Base-by-base conservation (phyloP, 345 rosid species). In the Erodium maritimum region DNA sequence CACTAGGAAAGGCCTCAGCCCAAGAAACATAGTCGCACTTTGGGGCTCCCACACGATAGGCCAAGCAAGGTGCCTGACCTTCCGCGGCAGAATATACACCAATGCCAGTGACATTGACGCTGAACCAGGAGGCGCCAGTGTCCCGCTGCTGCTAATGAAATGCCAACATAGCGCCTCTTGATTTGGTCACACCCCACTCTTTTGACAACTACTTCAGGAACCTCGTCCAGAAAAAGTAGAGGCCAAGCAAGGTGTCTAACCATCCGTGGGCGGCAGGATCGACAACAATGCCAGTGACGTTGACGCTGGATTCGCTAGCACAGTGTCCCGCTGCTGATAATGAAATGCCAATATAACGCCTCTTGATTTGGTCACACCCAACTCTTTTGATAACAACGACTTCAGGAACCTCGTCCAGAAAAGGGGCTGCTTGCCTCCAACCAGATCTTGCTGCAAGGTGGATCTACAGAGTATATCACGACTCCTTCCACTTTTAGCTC, bases 11-110 rank as follows among this genome's bases (percentile, higher is more conserved):
- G 86, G 86, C 1, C 81, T 84, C 11, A 75, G 69, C 62, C 76
- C 71, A 3, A 66, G 70, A 54, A 86, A 81, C 65, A 79, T 79
- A 52, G 90, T 83, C 58, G 90, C 90, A n/a, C 65, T 86, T 17
- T 82, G 83, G 20, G 85, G 90, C 55, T 73, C 82, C 37, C 87
- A 84, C 25, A 77, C 87, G 9, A 66, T 84, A 16, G 84, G 90
- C 21, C 81, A 73, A n/a, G n/a, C n/a, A n/a, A n/a, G n/a, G n/a
- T n/a, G n/a, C n/a, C n/a, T n/a, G n/a, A n/a, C n/a, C n/a, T n/a
- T n/a, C n/a, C n/a, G n/a, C n/a, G n/a, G n/a, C n/a, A n/a, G n/a
- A n/a, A n/a, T n/a, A n/a, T n/a, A n/a, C n/a, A n/a, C n/a, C n/a
- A n/a, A n/a, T n/a, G n/a, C n/a, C n/a, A n/a, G n/a, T n/a, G n/a